Evolutionary conservation across 352 stramenopile genomes (phyloP).

Genomic region (Aphanomyces euteiches): DNA sequence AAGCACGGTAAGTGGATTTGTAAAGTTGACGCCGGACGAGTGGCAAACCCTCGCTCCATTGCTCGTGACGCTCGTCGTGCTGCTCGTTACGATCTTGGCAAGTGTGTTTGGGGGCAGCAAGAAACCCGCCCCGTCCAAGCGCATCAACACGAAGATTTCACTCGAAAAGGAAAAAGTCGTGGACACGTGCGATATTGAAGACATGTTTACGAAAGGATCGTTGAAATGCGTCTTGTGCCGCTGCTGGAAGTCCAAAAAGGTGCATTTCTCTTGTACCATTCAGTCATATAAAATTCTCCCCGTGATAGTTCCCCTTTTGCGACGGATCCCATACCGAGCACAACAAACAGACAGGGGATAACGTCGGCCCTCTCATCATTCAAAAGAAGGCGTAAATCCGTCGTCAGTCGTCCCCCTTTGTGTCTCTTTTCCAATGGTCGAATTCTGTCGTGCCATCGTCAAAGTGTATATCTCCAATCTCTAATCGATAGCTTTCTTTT

Average conservation of each 20-base stretch:
- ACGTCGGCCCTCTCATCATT: constrained; percentile 73
- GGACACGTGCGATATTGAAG: constrained; percentile 70
- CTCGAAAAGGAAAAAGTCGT: constrained; percentile 83
- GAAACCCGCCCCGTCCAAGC: constrained; percentile 34
- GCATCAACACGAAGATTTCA: constrained; percentile 63
- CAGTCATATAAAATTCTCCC: background rate
- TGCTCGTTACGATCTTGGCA: constrained; percentile 67
- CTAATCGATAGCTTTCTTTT: too few relatives aligned
- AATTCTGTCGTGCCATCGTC: background rate
- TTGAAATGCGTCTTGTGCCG: constrained; percentile 78
- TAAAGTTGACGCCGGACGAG: constrained; percentile 75
- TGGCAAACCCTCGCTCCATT: constrained; percentile 82
- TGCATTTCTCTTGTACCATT: constrained; percentile 20
- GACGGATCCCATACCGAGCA: constrained; percentile 79
- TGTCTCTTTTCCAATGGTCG: too few relatives aligned
- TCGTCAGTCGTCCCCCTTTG: too few relatives aligned
- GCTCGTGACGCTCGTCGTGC: constrained; percentile 65
- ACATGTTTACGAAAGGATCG: constrained; percentile 67
- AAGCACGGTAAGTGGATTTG: constrained; percentile 73
- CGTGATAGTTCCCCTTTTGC: constrained; percentile 64
- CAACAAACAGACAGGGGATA: constrained; percentile 85
- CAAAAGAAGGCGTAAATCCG: constrained; percentile 44
- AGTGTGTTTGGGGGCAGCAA: constrained; percentile 45
- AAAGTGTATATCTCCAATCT: background rate
- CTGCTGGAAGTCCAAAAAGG: constrained; percentile 87